Evolutionary conservation across 2,329 filamentous ascomycete genomes (phyloP), one percentile per base, ranked within the genome.

Genomic region (Sarocladium oryzae): DNA sequence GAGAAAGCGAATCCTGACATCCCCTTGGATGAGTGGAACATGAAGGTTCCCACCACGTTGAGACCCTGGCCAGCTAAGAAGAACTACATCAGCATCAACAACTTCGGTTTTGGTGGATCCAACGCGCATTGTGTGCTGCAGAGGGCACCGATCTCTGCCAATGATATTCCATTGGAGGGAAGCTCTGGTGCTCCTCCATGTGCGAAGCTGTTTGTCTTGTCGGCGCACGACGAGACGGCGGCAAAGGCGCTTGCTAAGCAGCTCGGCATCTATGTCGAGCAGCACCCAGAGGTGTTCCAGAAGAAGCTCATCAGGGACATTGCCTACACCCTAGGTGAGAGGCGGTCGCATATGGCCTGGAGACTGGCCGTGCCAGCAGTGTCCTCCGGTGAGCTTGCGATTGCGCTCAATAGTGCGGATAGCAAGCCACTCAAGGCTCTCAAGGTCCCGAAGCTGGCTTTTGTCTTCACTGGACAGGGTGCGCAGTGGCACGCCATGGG

Each of bases 261-360:
- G 37, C 60, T 70, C 1, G 64, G 65, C 4, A 62, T 71, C 33
- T 70, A 67, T 60, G 60, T 70, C 16, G 69, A 71, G 57, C 68
- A 70, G 56, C 66, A 68, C 32, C 68, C 68, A 11, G 69, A 71
- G 52, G 60, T 70, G n/a, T 70, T 70, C 56, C 66, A 71, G 58
- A 69, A 66, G 35, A 63, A 65, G 13, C 60, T 78, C 10, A 69
- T 76, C 56, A 63, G 66, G 9, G 69, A 77, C 53, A 57, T 77
- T 18, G 71, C 74, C 4, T 77, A 77, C 54, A 77, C 74, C 0
- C 60, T 77, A 1, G 68, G 71, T 11, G 67, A 75, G 56, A 64
- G 73, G 13, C 64, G 74, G 26, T 71, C 73, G 1, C 62, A 70
- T 20, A 60, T 75, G 18, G 66, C 68, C 36, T 75, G 69, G 65